Conservation (phyloP, 805 yeast species). For the Candida ovalis region DNA sequence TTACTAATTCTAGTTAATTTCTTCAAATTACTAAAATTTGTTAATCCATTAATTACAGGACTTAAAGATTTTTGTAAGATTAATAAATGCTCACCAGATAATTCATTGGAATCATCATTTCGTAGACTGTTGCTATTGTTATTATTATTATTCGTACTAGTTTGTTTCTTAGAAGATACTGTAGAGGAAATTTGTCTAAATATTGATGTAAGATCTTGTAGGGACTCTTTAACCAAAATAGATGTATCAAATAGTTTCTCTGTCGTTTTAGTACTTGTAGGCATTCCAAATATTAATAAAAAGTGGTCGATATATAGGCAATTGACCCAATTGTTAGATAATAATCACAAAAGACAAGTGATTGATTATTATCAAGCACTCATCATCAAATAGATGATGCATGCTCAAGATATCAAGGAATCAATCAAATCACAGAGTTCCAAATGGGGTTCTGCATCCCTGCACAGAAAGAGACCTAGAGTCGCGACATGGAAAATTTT, state of each 20-base stretch:
- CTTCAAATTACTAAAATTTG: constrained; percentile 26
- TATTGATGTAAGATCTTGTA: constrained; percentile 15
- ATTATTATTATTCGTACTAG: too few species aligned
- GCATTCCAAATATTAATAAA: background rate
- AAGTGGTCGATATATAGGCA: too few species aligned
- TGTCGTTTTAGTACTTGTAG: background rate
- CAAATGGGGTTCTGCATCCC: too few species aligned
- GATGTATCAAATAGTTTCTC: constrained; percentile 13
- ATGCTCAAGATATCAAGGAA: too few species aligned
- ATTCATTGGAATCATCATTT: background rate
- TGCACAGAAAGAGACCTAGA: too few species aligned
- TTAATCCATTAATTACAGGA: constrained; percentile 23
- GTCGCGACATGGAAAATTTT: too few species aligned
- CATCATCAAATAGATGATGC: background rate
- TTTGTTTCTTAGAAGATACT: background rate
- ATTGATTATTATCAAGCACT: too few species aligned
- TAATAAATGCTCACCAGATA: constrained; percentile 14
- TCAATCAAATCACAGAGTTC: too few species aligned
- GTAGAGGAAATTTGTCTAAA: constrained; percentile 11
- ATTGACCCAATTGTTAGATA: too few species aligned
- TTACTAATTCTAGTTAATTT: constrained; percentile 22
- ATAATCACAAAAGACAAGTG: too few species aligned
- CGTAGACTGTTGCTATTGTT: background rate
- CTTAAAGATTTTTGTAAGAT: constrained; percentile 25
- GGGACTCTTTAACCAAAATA: constrained; percentile 6